Conservation (phyloP, 257 asterid genomes). For the Dorcoceras hygrometricum region DNA sequence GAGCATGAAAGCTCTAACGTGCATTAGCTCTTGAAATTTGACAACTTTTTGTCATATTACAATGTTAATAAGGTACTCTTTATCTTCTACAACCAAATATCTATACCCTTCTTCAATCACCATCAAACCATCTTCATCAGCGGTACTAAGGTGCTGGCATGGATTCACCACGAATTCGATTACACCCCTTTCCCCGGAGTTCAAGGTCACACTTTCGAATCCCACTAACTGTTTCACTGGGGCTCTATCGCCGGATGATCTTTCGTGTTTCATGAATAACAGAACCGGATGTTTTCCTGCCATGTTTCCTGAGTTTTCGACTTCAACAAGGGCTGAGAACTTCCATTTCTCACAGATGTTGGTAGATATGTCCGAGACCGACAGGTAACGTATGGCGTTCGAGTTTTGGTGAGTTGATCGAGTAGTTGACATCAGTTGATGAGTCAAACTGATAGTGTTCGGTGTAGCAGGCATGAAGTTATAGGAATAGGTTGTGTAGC, state of each 20-base stretch:
- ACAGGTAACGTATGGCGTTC: conserved; percentile 27
- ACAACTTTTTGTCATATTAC: conserved; percentile 31
- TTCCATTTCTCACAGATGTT: conserved; percentile 46
- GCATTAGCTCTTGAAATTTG: not conserved
- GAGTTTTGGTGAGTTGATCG: conserved; percentile 16
- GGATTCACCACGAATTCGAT: conserved; percentile 55
- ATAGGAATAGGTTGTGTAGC: conserved; percentile 65
- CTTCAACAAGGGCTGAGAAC: conserved; percentile 50
- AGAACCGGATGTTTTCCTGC: conserved; percentile 68
- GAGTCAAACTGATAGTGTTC: conserved; percentile 43
- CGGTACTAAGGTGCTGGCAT: conserved; percentile 66
- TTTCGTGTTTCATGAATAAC: conserved; percentile 39
- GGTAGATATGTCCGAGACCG: conserved; percentile 40
- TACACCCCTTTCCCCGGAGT: conserved; percentile 40
- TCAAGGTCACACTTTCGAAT: conserved; percentile 51
- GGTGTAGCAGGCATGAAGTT: conserved; percentile 43
- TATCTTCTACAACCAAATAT: conserved; percentile 49
- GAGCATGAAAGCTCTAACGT: not conserved
- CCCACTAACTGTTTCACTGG: conserved; percentile 61
- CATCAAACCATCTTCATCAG: conserved; percentile 64
- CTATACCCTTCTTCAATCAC: conserved; percentile 65
- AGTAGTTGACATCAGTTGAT: conserved; percentile 20
- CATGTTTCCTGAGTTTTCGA: conserved; percentile 54
- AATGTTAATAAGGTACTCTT: conserved; percentile 49
- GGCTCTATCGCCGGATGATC: conserved; percentile 16